These are phyloP conservation scores for Trichomonas tenax DNA, from an alignment of 208 protist species.

Conservation along the genomic window DNA sequence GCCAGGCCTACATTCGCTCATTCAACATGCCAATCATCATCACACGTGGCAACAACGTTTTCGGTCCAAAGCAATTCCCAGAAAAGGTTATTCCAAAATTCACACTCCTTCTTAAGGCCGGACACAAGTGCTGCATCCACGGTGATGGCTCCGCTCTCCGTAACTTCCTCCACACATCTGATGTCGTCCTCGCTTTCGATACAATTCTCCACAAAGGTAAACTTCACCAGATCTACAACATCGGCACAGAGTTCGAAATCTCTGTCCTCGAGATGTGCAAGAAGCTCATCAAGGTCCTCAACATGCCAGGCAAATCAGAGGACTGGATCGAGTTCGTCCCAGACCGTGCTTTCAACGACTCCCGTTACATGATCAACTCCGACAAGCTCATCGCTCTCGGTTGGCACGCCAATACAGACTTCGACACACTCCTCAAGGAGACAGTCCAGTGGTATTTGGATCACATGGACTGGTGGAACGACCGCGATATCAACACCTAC, in stretches of 20 bases:
- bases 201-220: neutral
- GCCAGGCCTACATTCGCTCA: constrained; percentile 58
- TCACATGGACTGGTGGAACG: neutral
- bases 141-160: neutral
- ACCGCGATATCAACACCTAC: neutral
- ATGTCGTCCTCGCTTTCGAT: neutral
- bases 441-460: constrained; percentile 7
- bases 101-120: neutral
- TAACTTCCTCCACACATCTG: neutral
- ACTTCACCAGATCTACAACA: constrained; percentile 15
- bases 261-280: neutral
- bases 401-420: neutral
- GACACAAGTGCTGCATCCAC: neutral
- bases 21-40: constrained; percentile 74
- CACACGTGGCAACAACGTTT: constrained; percentile 50
- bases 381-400: neutral
- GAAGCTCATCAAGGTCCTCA: neutral
- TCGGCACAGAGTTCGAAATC: neutral
- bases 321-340: constrained; percentile 4
- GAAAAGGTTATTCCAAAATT: constrained; percentile 26
- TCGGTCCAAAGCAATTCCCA: constrained; percentile 17
- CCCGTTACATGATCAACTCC: neutral
- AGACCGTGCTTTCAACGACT: constrained; percentile 16
- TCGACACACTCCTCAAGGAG: neutral
- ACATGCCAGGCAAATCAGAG: neutral